Evolutionary conservation across 2,329 filamentous ascomycete genomes (phyloP).

Genomic region (Aspergillus amoenus): DNA sequence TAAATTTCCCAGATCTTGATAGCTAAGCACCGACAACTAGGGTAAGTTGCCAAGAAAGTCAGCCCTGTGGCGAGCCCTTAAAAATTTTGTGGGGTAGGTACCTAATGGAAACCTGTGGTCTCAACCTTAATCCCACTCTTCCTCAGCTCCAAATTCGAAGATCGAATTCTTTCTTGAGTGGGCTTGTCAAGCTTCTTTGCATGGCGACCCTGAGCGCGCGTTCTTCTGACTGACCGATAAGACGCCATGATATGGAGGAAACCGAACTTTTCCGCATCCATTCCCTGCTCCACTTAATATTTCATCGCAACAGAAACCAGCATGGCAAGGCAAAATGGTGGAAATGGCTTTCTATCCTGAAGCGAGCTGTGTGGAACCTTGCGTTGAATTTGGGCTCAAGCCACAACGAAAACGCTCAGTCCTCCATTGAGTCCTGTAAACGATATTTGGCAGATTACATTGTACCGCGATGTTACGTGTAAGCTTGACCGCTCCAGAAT

Average conservation of each 20-base stretch:
- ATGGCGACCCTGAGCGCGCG: not conserved
- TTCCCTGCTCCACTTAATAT: constrained; percentile 64
- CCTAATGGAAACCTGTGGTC: too few relatives aligned
- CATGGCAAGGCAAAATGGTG: constrained; percentile 82
- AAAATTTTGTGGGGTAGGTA: not conserved
- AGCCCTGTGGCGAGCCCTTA: not conserved
- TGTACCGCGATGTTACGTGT: constrained; percentile 45
- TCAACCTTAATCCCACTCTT: too few relatives aligned
- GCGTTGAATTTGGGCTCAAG: constrained; percentile 42
- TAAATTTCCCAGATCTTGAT: too few relatives aligned
- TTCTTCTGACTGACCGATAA: not conserved
- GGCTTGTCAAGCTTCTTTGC: not conserved
- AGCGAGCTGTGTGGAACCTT: constrained; percentile 63
- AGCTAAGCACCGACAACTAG: not conserved
- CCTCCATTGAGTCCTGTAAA: constrained; percentile 26
- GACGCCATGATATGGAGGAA: constrained; percentile 25
- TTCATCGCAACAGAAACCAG: constrained; percentile 88
- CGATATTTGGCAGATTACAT: constrained; percentile 33
- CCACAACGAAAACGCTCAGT: not conserved
- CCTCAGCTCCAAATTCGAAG: too few relatives aligned
- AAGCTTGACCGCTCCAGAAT: constrained; percentile 18
- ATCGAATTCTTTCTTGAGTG: too few relatives aligned
- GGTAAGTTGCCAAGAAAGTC: not conserved
- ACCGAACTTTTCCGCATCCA: constrained; percentile 29
- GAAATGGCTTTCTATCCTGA: constrained; percentile 68